Evolutionary conservation across 352 stramenopile genomes (phyloP).

Genomic region (Phytophthora lateralis): DNA sequence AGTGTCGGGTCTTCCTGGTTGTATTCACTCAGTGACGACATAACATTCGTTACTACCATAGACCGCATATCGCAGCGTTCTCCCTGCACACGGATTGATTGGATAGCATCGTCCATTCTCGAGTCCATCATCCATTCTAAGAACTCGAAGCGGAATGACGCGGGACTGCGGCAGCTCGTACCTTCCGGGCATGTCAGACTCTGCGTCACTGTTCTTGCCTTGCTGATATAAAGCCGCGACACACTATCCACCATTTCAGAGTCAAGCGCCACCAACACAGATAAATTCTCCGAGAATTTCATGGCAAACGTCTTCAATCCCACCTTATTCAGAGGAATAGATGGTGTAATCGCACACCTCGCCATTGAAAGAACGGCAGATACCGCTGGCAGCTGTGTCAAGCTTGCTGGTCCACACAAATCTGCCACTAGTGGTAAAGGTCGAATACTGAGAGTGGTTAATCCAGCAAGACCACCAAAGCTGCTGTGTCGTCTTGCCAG

Average conservation of each 20-base stretch:
- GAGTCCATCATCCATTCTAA: constrained; percentile 84
- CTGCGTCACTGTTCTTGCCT: constrained; percentile 71
- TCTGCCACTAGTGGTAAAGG: constrained; percentile 57
- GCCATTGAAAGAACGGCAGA: constrained; percentile 43
- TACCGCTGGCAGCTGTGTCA: constrained; percentile 70
- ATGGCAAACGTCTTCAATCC: constrained; percentile 67
- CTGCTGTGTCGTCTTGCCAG: constrained; percentile 64
- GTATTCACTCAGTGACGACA: constrained; percentile 49
- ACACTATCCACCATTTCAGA: constrained; percentile 79
- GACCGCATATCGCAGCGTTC: constrained; percentile 77
- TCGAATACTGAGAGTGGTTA: constrained; percentile 41
- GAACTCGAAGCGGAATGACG: constrained; percentile 82
- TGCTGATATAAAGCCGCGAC: constrained; percentile 77
- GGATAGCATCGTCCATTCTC: constrained; percentile 62
- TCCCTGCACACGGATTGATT: constrained; percentile 67
- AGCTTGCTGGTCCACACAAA: constrained; percentile 42
- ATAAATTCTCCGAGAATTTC: constrained; percentile 87
- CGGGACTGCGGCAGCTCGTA: constrained; percentile 69
- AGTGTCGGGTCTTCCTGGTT: constrained; percentile 12
- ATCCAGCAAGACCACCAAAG: constrained; percentile 55
- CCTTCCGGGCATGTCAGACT: constrained; percentile 72
- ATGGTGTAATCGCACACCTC: constrained; percentile 62
- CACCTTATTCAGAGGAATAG: constrained; percentile 65
- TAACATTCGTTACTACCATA: constrained; percentile 61
- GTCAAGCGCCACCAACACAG: constrained; percentile 75